Evolutionary conservation across 2,329 filamentous ascomycete species (phyloP).

Genomic region (Lithohypha guttulata): DNA sequence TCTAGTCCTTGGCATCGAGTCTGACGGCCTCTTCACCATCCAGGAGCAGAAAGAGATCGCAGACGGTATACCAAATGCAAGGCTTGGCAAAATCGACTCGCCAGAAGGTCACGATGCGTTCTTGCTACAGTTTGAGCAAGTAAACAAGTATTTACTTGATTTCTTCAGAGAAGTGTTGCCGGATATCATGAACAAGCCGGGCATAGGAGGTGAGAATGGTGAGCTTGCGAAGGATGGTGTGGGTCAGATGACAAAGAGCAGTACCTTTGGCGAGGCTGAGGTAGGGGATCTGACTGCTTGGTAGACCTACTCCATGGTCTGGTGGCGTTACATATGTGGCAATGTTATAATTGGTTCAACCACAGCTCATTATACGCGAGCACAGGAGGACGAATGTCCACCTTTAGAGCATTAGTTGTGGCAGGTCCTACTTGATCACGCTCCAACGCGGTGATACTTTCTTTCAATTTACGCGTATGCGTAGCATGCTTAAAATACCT

Average conservation of each 20-base stretch:
- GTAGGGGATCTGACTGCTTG: conserved; percentile 60
- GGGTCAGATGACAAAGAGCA: conserved; percentile 65
- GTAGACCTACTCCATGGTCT: too few species aligned
- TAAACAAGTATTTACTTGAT: conserved; percentile 73
- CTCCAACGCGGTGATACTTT: too few species aligned
- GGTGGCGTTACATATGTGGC: too few species aligned
- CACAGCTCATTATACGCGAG: too few species aligned
- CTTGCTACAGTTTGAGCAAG: conserved; percentile 90
- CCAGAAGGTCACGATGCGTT: conserved; percentile 96
- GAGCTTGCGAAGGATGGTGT: conserved; percentile 42
- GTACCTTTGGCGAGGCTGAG: conserved; percentile 90
- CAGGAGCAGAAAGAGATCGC: conserved; percentile 92
- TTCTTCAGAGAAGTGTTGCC: conserved; percentile 76
- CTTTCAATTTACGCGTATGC: too few species aligned
- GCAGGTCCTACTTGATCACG: too few species aligned
- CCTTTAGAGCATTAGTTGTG: too few species aligned
- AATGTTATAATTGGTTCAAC: too few species aligned
- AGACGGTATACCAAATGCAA: conserved; percentile 63
- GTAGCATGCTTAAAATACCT: too few species aligned
- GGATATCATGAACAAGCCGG: conserved; percentile 68
- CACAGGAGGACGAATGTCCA: too few species aligned
- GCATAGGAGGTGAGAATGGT: conserved; percentile 29
- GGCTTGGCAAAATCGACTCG: conserved; percentile 78
- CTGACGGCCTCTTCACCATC: conserved; percentile 91
- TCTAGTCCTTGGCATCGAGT: conserved; percentile 86